Evolutionary conservation across 2,329 filamentous ascomycete species (phyloP), one percentile per base, ranked within the genome.

Genomic region (Purpureocillium takamizusanense): DNA sequence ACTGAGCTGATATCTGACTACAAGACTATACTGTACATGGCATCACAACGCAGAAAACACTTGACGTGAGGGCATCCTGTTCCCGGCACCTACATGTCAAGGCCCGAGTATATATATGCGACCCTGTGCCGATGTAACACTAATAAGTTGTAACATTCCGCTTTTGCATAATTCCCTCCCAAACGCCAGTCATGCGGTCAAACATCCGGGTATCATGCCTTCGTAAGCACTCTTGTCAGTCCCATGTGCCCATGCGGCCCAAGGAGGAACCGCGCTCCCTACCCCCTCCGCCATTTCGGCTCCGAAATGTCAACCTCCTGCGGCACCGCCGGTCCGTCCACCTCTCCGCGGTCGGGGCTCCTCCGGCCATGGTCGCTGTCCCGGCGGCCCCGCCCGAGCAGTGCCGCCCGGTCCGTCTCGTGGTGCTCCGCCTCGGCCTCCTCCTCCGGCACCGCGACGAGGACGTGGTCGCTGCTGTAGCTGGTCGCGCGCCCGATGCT

Each of bases 371-470:
- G 21, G 13, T 48, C 40, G 14, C 51, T 56, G 31, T 46, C 42
- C 33, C 39, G 46, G 28, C 48, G 49, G 16, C 40, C 43, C 18
- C 46, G 46, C 11, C 49, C 46, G 38, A 42, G 31, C 21, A 46
- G 30, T 14, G 40, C 41, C 27, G 38, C 36, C 11, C 43, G 38
- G 7, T 44, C 44, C 16, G 31, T 29, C 31, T 42, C 36, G 11
- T 13, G 31, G 15, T 31, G 28, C 4, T 31, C 18, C 33, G 41
- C 18, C 33, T 52, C 54, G 13, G 52, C 51, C 3, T 62, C 61
- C 3, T 62, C 61, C 46, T 65, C 64, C 2, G 61, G 61, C 16
- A 65, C 61, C 4, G 59, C 51, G 5, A 60, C 56, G n/a, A 64
- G 50, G 3, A 54, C 53, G 31, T 57, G 52, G 36, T 64, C 63